A percentile compares a stretch with the other conserved stretches of the same genome.
phyloP scores from a whole-genome alignment of 495 filamentous ascomycete species.

The Podospora pseudoanserina region DNA sequence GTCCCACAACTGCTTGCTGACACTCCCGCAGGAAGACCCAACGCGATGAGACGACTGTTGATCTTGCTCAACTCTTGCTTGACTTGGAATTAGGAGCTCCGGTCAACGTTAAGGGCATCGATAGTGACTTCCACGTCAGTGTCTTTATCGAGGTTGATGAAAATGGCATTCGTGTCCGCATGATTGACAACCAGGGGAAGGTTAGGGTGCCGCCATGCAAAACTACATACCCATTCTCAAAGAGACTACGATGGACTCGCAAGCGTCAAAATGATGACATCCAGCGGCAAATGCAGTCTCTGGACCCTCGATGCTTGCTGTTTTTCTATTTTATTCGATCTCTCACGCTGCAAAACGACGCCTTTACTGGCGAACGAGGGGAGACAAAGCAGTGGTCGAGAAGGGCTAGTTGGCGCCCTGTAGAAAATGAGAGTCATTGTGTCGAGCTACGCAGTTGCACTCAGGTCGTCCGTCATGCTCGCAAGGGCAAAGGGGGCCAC shows the following conservation, averaged over 20 bases:
- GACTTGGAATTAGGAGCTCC: background rate
- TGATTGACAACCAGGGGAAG: background rate
- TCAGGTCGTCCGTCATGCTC: background rate
- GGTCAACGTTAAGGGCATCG: background rate
- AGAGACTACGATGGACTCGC: background rate
- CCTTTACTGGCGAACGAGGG: background rate
- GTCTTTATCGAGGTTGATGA: background rate
- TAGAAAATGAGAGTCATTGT: background rate
- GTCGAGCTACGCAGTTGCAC: background rate
- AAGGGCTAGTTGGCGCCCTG: background rate
- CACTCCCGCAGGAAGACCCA: background rate
- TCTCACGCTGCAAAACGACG: background rate
- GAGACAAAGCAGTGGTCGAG: background rate
- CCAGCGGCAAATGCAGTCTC: background rate
- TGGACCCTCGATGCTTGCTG: background rate
- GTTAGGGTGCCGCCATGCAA: background rate
- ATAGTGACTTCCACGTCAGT: background rate
- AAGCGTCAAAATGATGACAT: background rate
- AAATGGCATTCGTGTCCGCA: background rate
- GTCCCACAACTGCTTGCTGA: background rate
- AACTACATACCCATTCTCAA: background rate
- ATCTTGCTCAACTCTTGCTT: background rate
- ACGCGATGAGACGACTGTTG: background rate
- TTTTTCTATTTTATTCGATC: background rate
- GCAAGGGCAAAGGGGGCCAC: too few species aligned